Percentiles rank a stretch among this genome's conserved stretches.
Conservation (phyloP, 495 filamentous ascomycete species). For the Rusavskia elegans region DNA sequence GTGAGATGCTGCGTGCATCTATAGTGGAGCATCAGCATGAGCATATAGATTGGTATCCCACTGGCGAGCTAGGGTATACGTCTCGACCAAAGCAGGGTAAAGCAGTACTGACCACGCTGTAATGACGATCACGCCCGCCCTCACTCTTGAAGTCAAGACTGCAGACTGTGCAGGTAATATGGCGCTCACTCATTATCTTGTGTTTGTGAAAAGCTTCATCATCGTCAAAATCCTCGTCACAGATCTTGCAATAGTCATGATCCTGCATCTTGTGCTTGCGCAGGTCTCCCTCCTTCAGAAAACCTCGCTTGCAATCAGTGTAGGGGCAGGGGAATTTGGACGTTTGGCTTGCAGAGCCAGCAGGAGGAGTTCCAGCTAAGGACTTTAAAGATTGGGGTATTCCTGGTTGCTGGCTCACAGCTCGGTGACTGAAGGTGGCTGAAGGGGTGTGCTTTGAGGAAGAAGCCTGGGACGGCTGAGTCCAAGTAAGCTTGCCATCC, state of each 20-base stretch:
- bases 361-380: background rate
- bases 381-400: background rate
- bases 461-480: background rate
- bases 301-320: constrained; percentile 42
- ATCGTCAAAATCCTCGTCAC: constrained; percentile 31
- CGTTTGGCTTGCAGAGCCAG: constrained; percentile 5
- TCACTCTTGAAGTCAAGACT: constrained; percentile 32
- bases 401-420: background rate
- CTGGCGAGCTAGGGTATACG: too few relatives aligned
- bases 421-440: background rate
- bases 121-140: constrained; percentile 29
- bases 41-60: background rate
- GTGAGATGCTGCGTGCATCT: constrained; percentile 29
- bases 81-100: too few relatives aligned
- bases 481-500: background rate
- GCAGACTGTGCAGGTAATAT: constrained; percentile 36
- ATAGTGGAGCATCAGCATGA: background rate
- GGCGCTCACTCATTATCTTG: constrained; percentile 23
- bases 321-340: constrained; percentile 39
- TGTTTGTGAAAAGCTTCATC: constrained; percentile 26
- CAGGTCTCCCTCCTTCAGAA: constrained; percentile 32
- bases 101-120: constrained; percentile 2
- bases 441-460: too few relatives aligned
- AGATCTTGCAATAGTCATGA: constrained; percentile 35
- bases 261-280: constrained; percentile 28